Evolutionary conservation across 139 green algal species (phyloP).

Genomic region (Mychonastes homosphaera): DNA sequence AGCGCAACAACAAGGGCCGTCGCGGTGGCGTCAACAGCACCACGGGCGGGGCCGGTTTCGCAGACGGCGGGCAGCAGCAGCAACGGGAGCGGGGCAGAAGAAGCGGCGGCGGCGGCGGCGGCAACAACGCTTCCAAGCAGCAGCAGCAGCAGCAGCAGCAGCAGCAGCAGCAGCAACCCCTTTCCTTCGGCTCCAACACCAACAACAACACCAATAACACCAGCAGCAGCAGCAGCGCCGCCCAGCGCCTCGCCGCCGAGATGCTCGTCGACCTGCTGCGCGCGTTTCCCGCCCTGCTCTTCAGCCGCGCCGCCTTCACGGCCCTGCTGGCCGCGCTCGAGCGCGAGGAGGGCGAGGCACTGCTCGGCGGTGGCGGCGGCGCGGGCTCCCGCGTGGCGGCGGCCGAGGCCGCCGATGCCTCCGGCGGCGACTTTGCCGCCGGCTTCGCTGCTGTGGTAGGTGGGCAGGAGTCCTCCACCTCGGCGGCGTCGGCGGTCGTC

Average conservation of each 20-base stretch:
- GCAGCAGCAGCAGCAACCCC: no score
- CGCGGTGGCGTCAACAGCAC: no score
- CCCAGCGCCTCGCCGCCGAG: slow-evolving; percentile 8
- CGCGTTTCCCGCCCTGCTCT: slow-evolving; percentile 18
- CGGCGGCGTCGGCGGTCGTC: background rate
- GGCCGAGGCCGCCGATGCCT: background rate
- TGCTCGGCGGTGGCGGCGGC: slow-evolving; percentile 2
- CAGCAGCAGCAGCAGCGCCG: no score
- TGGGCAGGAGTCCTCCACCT: background rate
- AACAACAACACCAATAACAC: no score
- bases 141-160: no score
- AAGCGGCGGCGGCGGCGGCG: no score
- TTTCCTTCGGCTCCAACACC: no score
- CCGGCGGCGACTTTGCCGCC: background rate
- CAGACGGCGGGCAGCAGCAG: no score
- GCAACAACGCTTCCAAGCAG: no score
- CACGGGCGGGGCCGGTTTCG: no score
- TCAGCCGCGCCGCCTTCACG: slow-evolving; percentile 10
- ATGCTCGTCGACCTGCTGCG: slow-evolving; percentile 11
- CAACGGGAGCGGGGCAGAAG: no score
- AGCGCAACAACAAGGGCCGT: no score
- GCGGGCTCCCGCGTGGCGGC: background rate
- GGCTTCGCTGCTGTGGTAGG: background rate
- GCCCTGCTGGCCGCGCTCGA: slow-evolving; percentile 16
- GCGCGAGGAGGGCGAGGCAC: slow-evolving; percentile 5